Evolutionary conservation across 208 protist species (phyloP).

Genomic region (Trypanosoma melophagium): DNA sequence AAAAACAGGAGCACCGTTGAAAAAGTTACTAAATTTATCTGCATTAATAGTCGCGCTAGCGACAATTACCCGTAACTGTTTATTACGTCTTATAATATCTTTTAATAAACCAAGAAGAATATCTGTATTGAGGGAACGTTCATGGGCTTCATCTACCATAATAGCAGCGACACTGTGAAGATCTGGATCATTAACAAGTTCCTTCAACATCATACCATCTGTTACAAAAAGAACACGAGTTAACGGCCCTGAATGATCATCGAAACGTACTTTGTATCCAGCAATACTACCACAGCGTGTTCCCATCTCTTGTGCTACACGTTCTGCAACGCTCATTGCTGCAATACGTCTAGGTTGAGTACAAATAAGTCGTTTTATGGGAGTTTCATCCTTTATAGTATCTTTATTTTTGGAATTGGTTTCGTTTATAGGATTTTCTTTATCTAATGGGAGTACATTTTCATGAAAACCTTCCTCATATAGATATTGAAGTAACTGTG

Average conservation of each 20-base stretch:
- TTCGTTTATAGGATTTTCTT: neutral
- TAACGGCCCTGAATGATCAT: constrained; percentile 90
- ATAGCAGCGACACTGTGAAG: constrained; percentile 95
- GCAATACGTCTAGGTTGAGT: constrained; percentile 99
- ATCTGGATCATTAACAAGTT: constrained; percentile 94
- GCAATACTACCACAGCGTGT: constrained; percentile 88
- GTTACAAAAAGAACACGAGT: constrained; percentile 97
- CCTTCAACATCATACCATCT: constrained; percentile 99
- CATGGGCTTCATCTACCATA: constrained; percentile 99
- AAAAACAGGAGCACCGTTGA: constrained; percentile 94
- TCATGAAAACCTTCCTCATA: constrained; percentile 82
- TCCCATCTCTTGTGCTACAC: constrained; percentile 96
- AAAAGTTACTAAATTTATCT: constrained; percentile 97
- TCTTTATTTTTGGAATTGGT: neutral
- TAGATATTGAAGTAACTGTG: constrained; percentile 91
- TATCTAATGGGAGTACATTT: neutral
- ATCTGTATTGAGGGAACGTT: constrained; percentile 96
- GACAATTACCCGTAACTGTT: constrained; percentile 96
- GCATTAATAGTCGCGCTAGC: constrained; percentile 98
- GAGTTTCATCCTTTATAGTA: constrained; percentile 27
- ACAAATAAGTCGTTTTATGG: constrained; percentile 80
- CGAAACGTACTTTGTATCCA: constrained; percentile 97
- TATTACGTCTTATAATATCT: constrained; percentile 73
- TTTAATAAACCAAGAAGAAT: constrained; percentile 90
- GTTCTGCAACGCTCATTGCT: constrained; percentile 97